Percentiles rank a stretch among this genome's conserved stretches.
phyloP scores from a whole-genome alignment of 257 asterid species.

The Linaria vulgaris region DNA sequence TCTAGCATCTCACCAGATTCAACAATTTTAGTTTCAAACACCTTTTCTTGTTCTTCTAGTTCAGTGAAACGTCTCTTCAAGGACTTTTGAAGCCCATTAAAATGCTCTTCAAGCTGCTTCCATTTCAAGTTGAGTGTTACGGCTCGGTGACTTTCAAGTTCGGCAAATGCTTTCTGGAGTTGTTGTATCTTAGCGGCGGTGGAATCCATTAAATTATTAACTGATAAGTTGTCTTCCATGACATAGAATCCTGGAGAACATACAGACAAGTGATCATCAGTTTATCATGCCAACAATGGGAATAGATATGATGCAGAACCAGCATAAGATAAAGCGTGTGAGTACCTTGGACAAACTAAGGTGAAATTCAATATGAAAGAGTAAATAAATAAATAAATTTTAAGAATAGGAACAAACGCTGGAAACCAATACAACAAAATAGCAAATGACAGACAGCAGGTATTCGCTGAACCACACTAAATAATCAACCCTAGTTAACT shows the following conservation, averaged over 20 bases:
- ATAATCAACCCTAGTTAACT: not conserved
- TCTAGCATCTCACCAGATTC: conserved; percentile 64
- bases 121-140: conserved; percentile 85
- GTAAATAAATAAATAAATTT: not conserved
- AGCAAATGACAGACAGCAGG: conserved; percentile 1
- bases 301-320: conserved; percentile 9
- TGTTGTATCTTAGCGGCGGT: conserved; percentile 85
- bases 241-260: conserved; percentile 34
- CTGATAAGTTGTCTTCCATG: conserved; percentile 71
- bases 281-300: not conserved
- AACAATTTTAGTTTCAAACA: conserved; percentile 68
- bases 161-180: conserved; percentile 94
- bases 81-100: conserved; percentile 90
- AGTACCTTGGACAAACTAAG: conserved; percentile 4
- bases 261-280: conserved; percentile 15
- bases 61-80: conserved; percentile 93
- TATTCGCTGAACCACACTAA: too few relatives aligned
- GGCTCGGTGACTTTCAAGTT: conserved; percentile 92
- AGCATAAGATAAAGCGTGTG: not conserved
- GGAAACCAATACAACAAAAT: conserved; percentile 10
- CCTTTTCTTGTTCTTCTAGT: conserved; percentile 89
- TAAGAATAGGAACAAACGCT: not conserved
- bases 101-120: conserved; percentile 96
- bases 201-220: conserved; percentile 63
- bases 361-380: not conserved